Evolutionary conservation across 768 basidiomycete species (phyloP), one percentile per base, ranked within the genome.

Genomic region (Royoungia palumana): DNA sequence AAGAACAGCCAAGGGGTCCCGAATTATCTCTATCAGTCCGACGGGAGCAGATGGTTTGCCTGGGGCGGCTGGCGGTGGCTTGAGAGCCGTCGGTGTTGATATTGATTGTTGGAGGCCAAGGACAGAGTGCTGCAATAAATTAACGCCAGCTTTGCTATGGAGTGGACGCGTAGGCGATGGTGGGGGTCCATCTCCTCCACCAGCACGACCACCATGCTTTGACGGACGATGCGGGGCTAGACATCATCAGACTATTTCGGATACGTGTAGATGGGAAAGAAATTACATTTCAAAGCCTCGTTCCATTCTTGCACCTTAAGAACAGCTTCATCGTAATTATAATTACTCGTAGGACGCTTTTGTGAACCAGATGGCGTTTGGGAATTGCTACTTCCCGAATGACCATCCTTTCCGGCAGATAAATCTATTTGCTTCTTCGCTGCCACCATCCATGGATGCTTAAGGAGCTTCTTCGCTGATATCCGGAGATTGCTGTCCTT

Each of bases 241-340:
- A 49, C 42, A 36, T 28, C 17, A 46, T 49, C 39, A 54, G 47
- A 54, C 41, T 17, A 4, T 30, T 35, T 30, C 32, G 16, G 43
- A 14, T 45, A 45, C 28, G 37, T 25, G 44, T 56, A 38, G 19
- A 68, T 69, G 43, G 19, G 43, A 32, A 16, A 41, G 16, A 25
- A 40, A 5, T 60, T 65, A 94, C 91, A 93, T 69, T 90, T 93
- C 49, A 98, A 72, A 1, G 94, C 95, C 66, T 97, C 91, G 60
- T 99, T 99, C 94, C 95, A 99, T 68, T 97, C 92, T 67, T 97
- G 95, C 21, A 99, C 95, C 65, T 90, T 85, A 57, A 92, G 75
- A 28, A 99, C 90, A 17, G 89, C 93, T 60, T 97, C 91, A 55
- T 98, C 93, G 59, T 87, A 96, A 62, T 90, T 90, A 63, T 89